phyloP scores from a whole-genome alignment of 192 early-diverging fungal species.

The Fimicolochytrium jonesii region DNA sequence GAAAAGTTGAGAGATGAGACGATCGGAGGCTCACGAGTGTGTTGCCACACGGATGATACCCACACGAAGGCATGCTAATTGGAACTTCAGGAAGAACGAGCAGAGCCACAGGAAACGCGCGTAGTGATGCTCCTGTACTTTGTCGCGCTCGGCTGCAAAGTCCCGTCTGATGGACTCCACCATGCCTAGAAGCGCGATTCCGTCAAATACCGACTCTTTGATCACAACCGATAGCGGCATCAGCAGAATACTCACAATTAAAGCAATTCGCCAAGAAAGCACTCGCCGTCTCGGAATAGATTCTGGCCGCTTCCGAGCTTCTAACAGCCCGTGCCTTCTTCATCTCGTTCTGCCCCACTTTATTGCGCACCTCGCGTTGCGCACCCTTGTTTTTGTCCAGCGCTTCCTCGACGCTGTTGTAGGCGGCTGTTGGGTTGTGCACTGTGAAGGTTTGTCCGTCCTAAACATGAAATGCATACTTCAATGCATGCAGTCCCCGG shows the following conservation, averaged over 20 bases:
- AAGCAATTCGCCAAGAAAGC: constrained; percentile 41
- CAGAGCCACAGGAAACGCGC: constrained; percentile 32
- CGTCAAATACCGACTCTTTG: not conserved
- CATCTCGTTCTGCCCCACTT: constrained; percentile 9
- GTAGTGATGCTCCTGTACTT: constrained; percentile 32
- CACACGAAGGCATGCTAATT: no score
- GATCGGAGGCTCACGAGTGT: no score
- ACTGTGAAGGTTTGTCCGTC: constrained; percentile 26
- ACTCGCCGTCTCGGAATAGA: constrained; percentile 20
- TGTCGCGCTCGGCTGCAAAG: constrained; percentile 37
- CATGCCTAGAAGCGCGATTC: constrained; percentile 20
- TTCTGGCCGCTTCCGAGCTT: constrained; percentile 13
- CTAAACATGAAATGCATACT: no score
- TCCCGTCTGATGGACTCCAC: constrained; percentile 36
- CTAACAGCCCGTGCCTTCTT: constrained; percentile 10
- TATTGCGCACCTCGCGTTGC: not conserved
- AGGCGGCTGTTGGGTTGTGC: constrained; percentile 10
- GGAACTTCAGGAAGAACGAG: constrained; percentile 40
- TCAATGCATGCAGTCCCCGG: no score
- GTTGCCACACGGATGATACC: no score
- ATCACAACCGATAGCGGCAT: not conserved
- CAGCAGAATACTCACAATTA: constrained; percentile 25
- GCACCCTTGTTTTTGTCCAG: constrained; percentile 21
- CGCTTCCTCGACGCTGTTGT: constrained; percentile 20
- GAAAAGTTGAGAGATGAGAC: no score